Base-by-base conservation (phyloP, 306 rosid genomes). In the Neltuma alba region DNA sequence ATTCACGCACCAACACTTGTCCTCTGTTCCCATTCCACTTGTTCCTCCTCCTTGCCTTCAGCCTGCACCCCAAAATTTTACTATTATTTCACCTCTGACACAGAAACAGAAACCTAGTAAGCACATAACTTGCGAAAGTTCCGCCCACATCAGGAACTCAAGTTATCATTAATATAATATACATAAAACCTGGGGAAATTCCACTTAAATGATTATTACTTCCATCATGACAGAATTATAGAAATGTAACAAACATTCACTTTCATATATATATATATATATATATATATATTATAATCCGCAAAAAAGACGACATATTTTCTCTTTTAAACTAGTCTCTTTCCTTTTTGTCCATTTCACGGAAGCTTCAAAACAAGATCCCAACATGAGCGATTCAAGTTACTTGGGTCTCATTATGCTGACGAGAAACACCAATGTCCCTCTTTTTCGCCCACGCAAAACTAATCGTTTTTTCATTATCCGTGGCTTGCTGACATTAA, bases 401-500 rank as follows among this genome's bases (percentile, higher is more conserved):
- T 66, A 55, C 10, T 3, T 86, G 89, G 89, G 86, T 76, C 83
- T 80, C 47, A 57, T 83, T 70, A 42, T 54, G 27, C 63, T 42
- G 2, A 70, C 11, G 11, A 66, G 76, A 76, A 73, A 76, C 84
- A 86, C 81, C 86, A 72, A 78, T 83, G 82, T 80, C 78, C 64
- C 77, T 69, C 84, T 60, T 75, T n/a, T 76, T 83, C 23, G 62
- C 79, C 76, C 79, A 72, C 83, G n/a, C n/a, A n/a, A 83, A 84
- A 68, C 81, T 78, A 82, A 31, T 82, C 47, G 72, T 14, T 76
- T 27, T 60, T 75, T 78, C 71, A 63, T 34, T 36, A 71, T 65
- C 41, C 76, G 45, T 54, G 36, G 31, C 42, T 68, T 7, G 44
- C 48, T 74, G 31, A 71, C 63, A 15, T 61, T 74, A 21, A 76